A percentile compares a stretch with the other conserved stretches of the same genome.
Conservation (phyloP, 2,329 filamentous ascomycete genomes). For the Karstenula rhodostoma region DNA sequence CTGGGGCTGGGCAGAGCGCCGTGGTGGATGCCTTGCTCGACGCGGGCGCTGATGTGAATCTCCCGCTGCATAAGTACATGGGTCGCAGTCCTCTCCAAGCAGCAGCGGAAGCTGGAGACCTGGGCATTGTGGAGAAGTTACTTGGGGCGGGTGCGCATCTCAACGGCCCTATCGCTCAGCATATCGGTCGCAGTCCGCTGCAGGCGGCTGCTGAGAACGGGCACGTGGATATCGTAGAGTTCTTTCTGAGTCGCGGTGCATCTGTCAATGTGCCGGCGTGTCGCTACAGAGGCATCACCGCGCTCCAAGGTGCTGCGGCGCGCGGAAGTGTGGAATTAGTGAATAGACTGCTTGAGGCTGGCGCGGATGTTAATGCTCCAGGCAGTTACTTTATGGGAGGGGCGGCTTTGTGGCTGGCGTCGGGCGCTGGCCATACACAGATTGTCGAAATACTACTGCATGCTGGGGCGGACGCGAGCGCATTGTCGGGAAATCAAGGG, state of each 20-base stretch:
- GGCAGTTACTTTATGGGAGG: constrained; percentile 24
- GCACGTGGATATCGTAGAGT: constrained; percentile 5
- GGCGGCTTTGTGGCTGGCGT: constrained; percentile 37
- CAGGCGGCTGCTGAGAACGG: constrained; percentile 12
- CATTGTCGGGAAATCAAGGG: neutral
- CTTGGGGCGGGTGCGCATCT: neutral
- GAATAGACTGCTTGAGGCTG: constrained; percentile 4
- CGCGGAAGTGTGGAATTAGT: neutral
- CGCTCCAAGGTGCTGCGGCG: constrained; percentile 15
- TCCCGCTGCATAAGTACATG: neutral
- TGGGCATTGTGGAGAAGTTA: neutral
- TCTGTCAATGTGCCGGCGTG: constrained; percentile 12
- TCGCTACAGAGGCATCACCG: constrained; percentile 6
- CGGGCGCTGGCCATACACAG: constrained; percentile 39
- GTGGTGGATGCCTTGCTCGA: neutral
- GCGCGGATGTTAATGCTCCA: constrained; percentile 8
- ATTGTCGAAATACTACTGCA: constrained; percentile 39
- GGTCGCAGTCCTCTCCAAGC: constrained; percentile 8
- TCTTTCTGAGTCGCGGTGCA: constrained; percentile 10
- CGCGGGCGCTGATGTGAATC: neutral
- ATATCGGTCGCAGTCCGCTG: constrained; percentile 9
- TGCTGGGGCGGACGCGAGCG: constrained; percentile 21
- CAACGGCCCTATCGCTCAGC: neutral
- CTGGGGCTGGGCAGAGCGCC: neutral
- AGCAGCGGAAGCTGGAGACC: neutral